A percentile compares a stretch with the other conserved stretches of the same genome.
Evolutionary conservation across 768 basidiomycete species (phyloP).

Genomic region (Psilocybe azurescens): DNA sequence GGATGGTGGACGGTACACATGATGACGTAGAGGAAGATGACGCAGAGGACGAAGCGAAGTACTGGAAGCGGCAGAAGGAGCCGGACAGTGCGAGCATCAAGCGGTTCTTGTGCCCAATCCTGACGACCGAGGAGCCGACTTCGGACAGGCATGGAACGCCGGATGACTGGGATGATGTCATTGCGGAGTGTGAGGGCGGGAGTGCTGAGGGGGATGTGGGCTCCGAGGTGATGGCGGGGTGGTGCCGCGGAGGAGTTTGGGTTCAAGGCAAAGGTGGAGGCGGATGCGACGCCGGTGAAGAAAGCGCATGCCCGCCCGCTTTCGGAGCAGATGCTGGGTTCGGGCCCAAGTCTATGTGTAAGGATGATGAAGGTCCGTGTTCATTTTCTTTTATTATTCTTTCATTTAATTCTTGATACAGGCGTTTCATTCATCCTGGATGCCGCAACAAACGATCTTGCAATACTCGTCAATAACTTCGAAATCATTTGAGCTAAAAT

Average conservation of each 20-base stretch:
- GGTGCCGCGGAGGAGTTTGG: no score
- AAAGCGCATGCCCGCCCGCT: constrained; percentile 47
- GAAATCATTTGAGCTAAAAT: constrained; percentile 34
- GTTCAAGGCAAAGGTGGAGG: constrained; percentile 13
- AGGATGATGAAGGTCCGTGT: constrained; percentile 55
- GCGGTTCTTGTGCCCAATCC: no score
- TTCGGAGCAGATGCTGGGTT: constrained; percentile 57
- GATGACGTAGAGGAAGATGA: no score
- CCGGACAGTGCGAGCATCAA: no score
- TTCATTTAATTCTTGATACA: constrained; percentile 19
- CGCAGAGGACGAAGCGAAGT: no score
- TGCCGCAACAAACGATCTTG: constrained; percentile 82
- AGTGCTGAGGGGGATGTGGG: constrained; percentile 17
- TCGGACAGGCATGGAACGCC: constrained; percentile 26
- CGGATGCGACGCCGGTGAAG: constrained; percentile 34
- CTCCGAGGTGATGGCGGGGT: no score
- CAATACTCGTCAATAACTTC: constrained; percentile 78
- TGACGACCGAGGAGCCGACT: no score
- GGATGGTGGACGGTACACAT: no score
- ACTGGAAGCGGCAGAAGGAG: no score
- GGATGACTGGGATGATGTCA: constrained; percentile 17
- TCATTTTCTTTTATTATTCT: constrained; percentile 4
- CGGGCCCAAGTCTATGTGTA: constrained; percentile 55
- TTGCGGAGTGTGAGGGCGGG: constrained; percentile 17
- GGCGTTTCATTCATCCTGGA: constrained; percentile 74